These are phyloP conservation scores for Chalara sp. DNA, from an alignment of 2,329 filamentous ascomycete species.

Conservation along the genomic window DNA sequence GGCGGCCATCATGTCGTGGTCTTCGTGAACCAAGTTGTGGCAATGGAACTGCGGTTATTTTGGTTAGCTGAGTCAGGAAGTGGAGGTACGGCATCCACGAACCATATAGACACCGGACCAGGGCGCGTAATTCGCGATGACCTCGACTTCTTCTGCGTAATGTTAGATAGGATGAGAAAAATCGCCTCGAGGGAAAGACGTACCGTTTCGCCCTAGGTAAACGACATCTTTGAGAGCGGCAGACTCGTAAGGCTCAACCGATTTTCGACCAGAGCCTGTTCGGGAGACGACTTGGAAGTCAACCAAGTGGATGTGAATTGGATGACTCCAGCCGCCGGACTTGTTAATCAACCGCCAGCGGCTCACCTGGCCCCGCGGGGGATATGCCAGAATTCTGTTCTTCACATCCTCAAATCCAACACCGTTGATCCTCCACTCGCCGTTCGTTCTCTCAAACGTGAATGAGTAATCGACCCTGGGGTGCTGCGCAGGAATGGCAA, in stretches of 20 bases:
- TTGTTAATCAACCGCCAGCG: conserved; percentile 27
- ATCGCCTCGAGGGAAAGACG: not conserved
- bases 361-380: conserved; percentile 39
- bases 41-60: conserved; percentile 26
- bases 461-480: conserved; percentile 37
- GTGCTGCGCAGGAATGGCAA: conserved; percentile 24
- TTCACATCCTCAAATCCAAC: conserved; percentile 38
- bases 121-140: conserved; percentile 44
- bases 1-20: conserved; percentile 26
- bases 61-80: too few species aligned
- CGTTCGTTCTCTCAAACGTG: conserved; percentile 36
- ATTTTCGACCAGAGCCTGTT: conserved; percentile 29
- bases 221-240: conserved; percentile 52
- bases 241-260: conserved; percentile 40
- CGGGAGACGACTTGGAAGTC: conserved; percentile 48
- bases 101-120: conserved; percentile 44
- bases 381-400: conserved; percentile 42
- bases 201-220: conserved; percentile 38
- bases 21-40: conserved; percentile 27
- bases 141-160: conserved; percentile 37
- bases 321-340: conserved; percentile 15
- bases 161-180: not conserved
- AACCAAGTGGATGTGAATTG: conserved; percentile 49
- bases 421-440: conserved; percentile 46
- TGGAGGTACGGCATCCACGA: too few species aligned